Percentiles rank a stretch among this genome's conserved stretches.
Evolutionary conservation across 345 rosid genomes (phyloP).

Genomic region (Citrus sinensis): DVS_A1.0 CM039163.1:38906501-38907000

Average conservation of each 20-base stretch:
- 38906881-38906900: neutral
- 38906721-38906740: neutral
- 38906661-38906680: conserved; percentile 53
- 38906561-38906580: conserved; percentile 67
- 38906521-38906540: neutral
- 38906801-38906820: neutral
- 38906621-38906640: conserved; percentile 69
- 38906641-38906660: conserved; percentile 81
- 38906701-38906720: conserved; percentile 3
- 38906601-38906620: conserved; percentile 70
- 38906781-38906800: neutral
- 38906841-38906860: neutral
- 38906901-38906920: neutral
- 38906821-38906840: neutral
- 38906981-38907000: too few species aligned
- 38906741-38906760: neutral
- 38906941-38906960: neutral
- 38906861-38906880: neutral
- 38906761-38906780: neutral
- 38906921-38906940: neutral
- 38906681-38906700: conserved; percentile 75
- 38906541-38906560: neutral
- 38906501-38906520: neutral
- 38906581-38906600: conserved; percentile 70
- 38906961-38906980: neutral